These are phyloP conservation scores for Allium fistulosum DNA, from an alignment of 106 monocot species.

Conservation along the genomic window DNA sequence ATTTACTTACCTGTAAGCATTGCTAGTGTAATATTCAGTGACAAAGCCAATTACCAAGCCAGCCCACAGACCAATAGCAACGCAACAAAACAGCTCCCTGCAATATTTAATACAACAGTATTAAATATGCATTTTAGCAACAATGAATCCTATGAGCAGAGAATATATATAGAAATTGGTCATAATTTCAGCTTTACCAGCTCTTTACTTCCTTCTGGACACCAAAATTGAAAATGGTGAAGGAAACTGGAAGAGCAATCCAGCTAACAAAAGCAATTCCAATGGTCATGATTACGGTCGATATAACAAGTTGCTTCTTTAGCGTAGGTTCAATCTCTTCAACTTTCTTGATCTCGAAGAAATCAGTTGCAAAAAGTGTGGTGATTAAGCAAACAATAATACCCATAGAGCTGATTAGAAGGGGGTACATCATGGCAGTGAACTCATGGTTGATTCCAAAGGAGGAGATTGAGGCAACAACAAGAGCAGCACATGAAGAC, in stretches of 20 bases:
- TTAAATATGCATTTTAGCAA: background rate
- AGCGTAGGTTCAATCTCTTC: conserved; percentile 51
- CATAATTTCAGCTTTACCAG: conserved; percentile 2
- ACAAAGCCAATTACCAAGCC: conserved; percentile 32
- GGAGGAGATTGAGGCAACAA: conserved; percentile 50
- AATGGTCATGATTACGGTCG: conserved; percentile 60
- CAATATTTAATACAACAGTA: background rate
- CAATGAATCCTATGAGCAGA: too few species aligned
- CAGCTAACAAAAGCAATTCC: conserved; percentile 49
- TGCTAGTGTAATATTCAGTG: conserved; percentile 40
- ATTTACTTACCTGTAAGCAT: conserved; percentile 27
- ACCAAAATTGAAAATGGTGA: conserved; percentile 60
- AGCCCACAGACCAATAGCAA: conserved; percentile 34
- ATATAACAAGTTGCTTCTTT: conserved; percentile 49
- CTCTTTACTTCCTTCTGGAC: conserved; percentile 43
- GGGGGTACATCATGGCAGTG: conserved; percentile 37
- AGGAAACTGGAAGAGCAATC: conserved; percentile 39
- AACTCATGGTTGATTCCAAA: conserved; percentile 47
- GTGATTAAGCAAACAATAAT: conserved; percentile 43
- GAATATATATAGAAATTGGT: too few species aligned
- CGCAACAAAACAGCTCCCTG: conserved; percentile 40
- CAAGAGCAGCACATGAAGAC: conserved; percentile 46
- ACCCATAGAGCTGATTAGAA: conserved; percentile 43
- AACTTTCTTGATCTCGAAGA: conserved; percentile 43
- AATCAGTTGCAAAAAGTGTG: conserved; percentile 43